Base-by-base conservation (phyloP, 1,284 basidiomycete genomes). In the Fistulina hepatica region DNA sequence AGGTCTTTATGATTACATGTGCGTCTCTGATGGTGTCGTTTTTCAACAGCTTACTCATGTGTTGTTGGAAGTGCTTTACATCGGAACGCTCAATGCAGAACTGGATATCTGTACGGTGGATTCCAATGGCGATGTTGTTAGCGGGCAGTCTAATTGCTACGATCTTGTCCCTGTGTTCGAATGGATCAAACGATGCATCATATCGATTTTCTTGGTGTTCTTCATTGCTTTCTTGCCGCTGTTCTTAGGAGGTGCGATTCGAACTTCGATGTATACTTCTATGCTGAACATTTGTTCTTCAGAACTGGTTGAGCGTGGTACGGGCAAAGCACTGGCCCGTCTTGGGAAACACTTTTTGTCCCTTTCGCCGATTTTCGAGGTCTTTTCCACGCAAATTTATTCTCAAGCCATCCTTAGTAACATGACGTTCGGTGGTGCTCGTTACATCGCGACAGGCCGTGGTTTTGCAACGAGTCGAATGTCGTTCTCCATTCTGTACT, bases 321-420 rank as follows among this genome's bases (percentile, higher is more conserved):
- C 91, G 25, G 86, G 89, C 45, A 89, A 85, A 54, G 92, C 93
- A n/a, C 62, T 95, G 34, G 73, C 94, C 36, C 91, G 92, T 52
- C 74, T 97, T 13, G 83, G 73, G 48, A 95, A 94, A 59, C 92
- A 97, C 60, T 94, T 97, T 71, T 59, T 93, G 48, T 97, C 92
- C 26, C 67, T 94, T 37, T 93, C 93, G 37, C 92, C 92, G 15
- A 73, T 97, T 40, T 97, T 97, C 61, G 93, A 97, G 59, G 91
- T 97, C 40, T 97, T 97, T 66, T 92, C 88, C 39, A 97, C 92
- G 1, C 92, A 95, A 60, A 94, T 97, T 52, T 93, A 95, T 64
- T 89, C 89, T 45, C 86, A 97, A 59, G 84, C 93, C 45, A 90
- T 97, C 53, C 67, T 94, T 51, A 94, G 82, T 63, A 93, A 97